phyloP scores from a whole-genome alignment of 768 basidiomycete species.

The Mycena latifolia region DNA sequence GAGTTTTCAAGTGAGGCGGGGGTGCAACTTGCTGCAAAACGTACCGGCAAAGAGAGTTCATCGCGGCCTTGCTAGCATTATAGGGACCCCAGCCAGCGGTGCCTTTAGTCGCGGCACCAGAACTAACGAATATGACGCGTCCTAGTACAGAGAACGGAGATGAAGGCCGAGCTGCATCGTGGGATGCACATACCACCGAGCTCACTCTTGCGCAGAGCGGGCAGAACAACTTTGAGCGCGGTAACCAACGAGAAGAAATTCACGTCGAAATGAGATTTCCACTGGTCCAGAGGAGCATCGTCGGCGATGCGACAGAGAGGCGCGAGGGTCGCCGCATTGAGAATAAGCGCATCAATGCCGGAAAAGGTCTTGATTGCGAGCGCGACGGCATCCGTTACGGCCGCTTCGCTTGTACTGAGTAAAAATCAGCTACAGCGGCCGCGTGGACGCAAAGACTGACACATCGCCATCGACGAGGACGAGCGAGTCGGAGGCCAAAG shows the following conservation, averaged over 20 bases:
- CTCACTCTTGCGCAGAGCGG: constrained; percentile 72
- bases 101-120: constrained; percentile 82
- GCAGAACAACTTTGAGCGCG: constrained; percentile 74
- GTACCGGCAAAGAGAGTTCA: constrained; percentile 88
- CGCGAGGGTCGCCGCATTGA: constrained; percentile 87
- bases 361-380: constrained; percentile 66
- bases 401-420: constrained; percentile 69
- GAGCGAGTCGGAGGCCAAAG: constrained; percentile 63
- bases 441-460: constrained; percentile 58
- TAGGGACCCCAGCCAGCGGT: constrained; percentile 76
- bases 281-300: constrained; percentile 63
- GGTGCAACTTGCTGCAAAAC: not conserved
- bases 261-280: constrained; percentile 84
- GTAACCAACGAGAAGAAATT: constrained; percentile 90
- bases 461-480: constrained; percentile 79
- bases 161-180: not conserved
- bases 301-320: constrained; percentile 74
- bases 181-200: constrained; percentile 44
- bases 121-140: constrained; percentile 85
- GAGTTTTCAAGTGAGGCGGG: not conserved
- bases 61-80: constrained; percentile 87
- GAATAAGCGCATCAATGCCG: constrained; percentile 79
- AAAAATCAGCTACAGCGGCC: constrained; percentile 23
- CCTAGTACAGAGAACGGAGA: constrained; percentile 48
- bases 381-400: constrained; percentile 67